Conservation (phyloP, 768 basidiomycete genomes). For the Hygrocybe coccinea region DNA sequence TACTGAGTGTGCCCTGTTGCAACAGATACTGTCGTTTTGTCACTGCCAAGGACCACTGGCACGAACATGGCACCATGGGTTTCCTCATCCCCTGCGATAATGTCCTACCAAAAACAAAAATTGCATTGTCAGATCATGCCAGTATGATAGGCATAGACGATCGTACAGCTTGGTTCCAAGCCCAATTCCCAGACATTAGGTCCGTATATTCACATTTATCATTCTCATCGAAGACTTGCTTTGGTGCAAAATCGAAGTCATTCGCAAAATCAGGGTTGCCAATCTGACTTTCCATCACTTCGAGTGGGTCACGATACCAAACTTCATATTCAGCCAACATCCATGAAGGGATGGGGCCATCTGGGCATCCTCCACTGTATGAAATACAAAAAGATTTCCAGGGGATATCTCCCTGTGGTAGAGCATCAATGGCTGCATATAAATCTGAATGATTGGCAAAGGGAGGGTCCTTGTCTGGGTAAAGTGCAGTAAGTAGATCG, state of each 20-base stretch:
- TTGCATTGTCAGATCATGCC: too few species aligned
- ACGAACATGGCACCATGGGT: slow-evolving; percentile 28
- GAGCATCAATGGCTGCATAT: slow-evolving; percentile 25
- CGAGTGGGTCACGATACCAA: slow-evolving; percentile 30
- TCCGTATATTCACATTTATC: slow-evolving; percentile 26
- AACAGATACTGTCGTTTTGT: slow-evolving; percentile 38
- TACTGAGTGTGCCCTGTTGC: slow-evolving; percentile 35
- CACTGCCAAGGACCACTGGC: slow-evolving; percentile 34
- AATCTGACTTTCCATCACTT: slow-evolving; percentile 27
- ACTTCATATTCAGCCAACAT: slow-evolving; percentile 25
- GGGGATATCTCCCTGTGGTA: slow-evolving; percentile 18
- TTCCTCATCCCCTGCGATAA: slow-evolving; percentile 5
- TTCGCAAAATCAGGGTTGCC: slow-evolving; percentile 32
- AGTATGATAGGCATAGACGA: neutral
- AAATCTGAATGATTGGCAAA: slow-evolving; percentile 23
- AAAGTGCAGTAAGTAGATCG: neutral
- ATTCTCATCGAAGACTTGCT: slow-evolving; percentile 20
- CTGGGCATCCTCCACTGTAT: slow-evolving; percentile 17
- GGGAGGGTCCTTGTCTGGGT: slow-evolving; percentile 14
- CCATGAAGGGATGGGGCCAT: slow-evolving; percentile 28
- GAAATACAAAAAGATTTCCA: slow-evolving; percentile 23
- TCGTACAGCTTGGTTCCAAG: slow-evolving; percentile 30
- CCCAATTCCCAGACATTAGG: slow-evolving; percentile 39
- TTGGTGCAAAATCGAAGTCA: slow-evolving; percentile 32
- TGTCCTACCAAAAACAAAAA: slow-evolving; percentile 6